Evolutionary conservation across 805 yeast genomes (phyloP).

Genomic region (Saturnispora quitensis): DNA sequence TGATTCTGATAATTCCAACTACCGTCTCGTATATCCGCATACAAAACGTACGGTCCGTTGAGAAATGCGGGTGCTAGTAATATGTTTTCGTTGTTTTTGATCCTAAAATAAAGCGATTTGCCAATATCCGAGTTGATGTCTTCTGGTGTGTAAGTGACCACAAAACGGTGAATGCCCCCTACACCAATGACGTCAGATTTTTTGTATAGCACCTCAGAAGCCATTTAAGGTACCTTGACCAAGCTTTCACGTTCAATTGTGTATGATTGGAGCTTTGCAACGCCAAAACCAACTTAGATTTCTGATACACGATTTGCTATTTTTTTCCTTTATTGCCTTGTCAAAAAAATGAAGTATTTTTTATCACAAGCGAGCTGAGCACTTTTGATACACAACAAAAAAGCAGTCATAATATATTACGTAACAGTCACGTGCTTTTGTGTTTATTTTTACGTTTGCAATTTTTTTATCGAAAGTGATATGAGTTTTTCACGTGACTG

Average conservation of each 20-base stretch:
- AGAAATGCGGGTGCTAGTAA: constrained; percentile 75
- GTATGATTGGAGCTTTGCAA: background rate
- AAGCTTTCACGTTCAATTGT: background rate
- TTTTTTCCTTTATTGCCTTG: background rate
- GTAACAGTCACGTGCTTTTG: too few relatives aligned
- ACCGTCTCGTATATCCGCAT: constrained; percentile 67
- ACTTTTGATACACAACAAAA: background rate
- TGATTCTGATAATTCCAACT: constrained; percentile 48
- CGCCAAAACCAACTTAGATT: background rate
- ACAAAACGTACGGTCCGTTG: constrained; percentile 82
- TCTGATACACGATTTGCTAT: too few relatives aligned
- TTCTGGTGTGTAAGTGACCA: constrained; percentile 34
- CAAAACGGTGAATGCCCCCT: constrained; percentile 52
- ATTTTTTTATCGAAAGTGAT: too few relatives aligned
- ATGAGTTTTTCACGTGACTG: background rate
- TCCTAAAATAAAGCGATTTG: constrained; percentile 40
- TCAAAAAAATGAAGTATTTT: background rate
- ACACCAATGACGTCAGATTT: constrained; percentile 36
- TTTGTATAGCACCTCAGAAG: constrained; percentile 15
- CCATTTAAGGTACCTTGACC: constrained; percentile 4
- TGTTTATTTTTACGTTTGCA: too few relatives aligned
- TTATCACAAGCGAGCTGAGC: background rate
- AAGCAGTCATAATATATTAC: background rate
- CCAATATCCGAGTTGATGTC: constrained; percentile 7
- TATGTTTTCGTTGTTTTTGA: constrained; percentile 64